Evolutionary conservation across 1,284 basidiomycete genomes (phyloP).

Genomic region (Gymnopus androsaceus): DNA sequence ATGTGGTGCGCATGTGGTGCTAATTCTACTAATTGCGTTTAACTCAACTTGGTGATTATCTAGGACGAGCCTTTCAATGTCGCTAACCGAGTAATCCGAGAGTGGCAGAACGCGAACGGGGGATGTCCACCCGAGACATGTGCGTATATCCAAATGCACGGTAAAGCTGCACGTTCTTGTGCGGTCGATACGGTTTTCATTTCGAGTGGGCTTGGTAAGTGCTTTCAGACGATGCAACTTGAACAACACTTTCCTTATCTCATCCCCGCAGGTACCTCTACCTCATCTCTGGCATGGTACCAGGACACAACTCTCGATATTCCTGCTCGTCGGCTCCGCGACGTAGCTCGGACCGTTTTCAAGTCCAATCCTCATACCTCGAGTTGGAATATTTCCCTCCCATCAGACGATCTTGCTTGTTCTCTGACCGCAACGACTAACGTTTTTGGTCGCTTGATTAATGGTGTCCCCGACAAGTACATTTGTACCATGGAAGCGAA

Average conservation of each 20-base stretch:
- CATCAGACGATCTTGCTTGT: conserved; percentile 37
- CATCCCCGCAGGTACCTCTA: conserved; percentile 15
- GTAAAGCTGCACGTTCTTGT: conserved; percentile 40
- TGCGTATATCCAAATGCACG: conserved; percentile 47
- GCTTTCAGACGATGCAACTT: not conserved
- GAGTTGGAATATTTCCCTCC: conserved; percentile 40
- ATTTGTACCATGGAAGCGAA: conserved; percentile 36
- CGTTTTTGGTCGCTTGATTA: conserved; percentile 43
- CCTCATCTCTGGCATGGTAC: conserved; percentile 26
- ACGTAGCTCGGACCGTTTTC: conserved; percentile 34
- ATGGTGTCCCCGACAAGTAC: conserved; percentile 30
- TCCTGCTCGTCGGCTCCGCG: conserved; percentile 3
- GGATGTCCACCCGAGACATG: conserved; percentile 40
- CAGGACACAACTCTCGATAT: conserved; percentile 8
- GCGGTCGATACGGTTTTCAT: conserved; percentile 40
- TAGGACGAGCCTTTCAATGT: conserved; percentile 37
- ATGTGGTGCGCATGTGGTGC: conserved; percentile 31
- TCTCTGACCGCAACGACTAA: conserved; percentile 44
- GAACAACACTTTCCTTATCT: not conserved
- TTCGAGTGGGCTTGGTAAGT: conserved; percentile 44
- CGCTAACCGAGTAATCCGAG: conserved; percentile 35
- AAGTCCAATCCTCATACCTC: no score
- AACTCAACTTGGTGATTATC: not conserved
- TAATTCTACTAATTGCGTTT: not conserved
- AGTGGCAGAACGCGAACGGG: conserved; percentile 38